These are phyloP conservation scores for Suillus clintonianus DNA, from an alignment of 768 basidiomycete genomes.

Conservation along the genomic window DNA sequence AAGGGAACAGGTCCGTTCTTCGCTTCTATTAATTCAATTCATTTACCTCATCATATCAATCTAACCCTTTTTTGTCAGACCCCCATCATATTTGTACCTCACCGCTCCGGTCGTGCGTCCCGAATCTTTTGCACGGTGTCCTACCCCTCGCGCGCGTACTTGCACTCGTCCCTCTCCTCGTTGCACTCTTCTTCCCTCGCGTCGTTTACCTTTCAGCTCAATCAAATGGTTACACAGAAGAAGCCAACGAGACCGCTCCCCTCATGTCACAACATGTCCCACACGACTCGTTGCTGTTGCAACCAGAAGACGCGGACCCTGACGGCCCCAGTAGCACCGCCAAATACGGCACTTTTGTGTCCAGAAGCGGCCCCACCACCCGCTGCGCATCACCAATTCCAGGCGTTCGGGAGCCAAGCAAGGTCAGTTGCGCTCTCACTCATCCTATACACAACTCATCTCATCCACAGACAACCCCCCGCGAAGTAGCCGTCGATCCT, in stretches of 20 bases:
- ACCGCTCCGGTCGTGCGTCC: slow-evolving; percentile 30
- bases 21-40: slow-evolving; percentile 10
- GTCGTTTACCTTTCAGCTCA: slow-evolving; percentile 58
- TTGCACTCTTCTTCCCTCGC: slow-evolving; percentile 63
- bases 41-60: neutral
- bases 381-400: slow-evolving; percentile 48
- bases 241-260: slow-evolving; percentile 23
- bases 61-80: slow-evolving; percentile 13
- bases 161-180: slow-evolving; percentile 59
- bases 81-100: slow-evolving; percentile 18
- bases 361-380: slow-evolving; percentile 44
- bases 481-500: slow-evolving; percentile 61
- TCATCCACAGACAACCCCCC: slow-evolving; percentile 30
- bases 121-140: slow-evolving; percentile 47
- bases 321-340: slow-evolving; percentile 39
- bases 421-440: neutral
- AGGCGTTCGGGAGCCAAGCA: slow-evolving; percentile 4
- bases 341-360: slow-evolving; percentile 67
- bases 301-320: slow-evolving; percentile 38
- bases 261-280: slow-evolving; percentile 22
- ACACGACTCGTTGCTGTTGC: slow-evolving; percentile 53
- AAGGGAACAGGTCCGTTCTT: slow-evolving; percentile 36
- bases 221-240: slow-evolving; percentile 12
- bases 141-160: slow-evolving; percentile 70
- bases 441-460: neutral